Evolutionary conservation across 768 basidiomycete genomes (phyloP).

Genomic region (Amanita polypyramis): DNA sequence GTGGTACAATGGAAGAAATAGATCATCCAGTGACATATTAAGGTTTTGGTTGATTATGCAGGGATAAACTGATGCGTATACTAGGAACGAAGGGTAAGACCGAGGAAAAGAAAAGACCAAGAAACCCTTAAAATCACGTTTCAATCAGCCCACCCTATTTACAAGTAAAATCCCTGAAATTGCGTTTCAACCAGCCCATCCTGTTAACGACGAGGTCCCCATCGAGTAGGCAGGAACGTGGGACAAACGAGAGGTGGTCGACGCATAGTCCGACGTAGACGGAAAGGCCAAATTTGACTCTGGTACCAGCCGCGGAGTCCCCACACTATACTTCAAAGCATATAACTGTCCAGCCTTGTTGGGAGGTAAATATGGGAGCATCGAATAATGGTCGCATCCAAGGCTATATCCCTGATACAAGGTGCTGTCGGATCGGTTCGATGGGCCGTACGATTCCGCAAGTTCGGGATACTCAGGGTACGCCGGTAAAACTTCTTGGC

Average conservation of each 20-base stretch:
- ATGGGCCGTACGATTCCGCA: not conserved
- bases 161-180: constrained; percentile 14
- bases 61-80: not conserved
- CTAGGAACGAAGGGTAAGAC: not conserved
- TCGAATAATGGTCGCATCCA: not conserved
- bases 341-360: constrained; percentile 16
- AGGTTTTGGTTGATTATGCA: no score
- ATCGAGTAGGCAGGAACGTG: constrained; percentile 15
- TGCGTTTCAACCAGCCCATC: constrained; percentile 32
- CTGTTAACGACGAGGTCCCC: constrained; percentile 31
- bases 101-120: not conserved
- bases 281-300: not conserved
- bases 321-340: constrained; percentile 11
- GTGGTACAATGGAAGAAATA: not conserved
- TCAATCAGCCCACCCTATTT: constrained; percentile 40
- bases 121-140: not conserved
- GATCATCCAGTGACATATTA: not conserved
- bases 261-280: not conserved
- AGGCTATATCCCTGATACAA: not conserved
- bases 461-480: constrained; percentile 20
- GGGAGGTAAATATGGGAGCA: constrained; percentile 6
- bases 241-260: not conserved
- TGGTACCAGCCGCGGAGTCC: not conserved
- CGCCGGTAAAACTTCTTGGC: constrained; percentile 22
- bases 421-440: not conserved